Percentiles rank a stretch among this genome's conserved stretches.
phyloP scores from a whole-genome alignment of 352 stramenopile genomes.

The Globisporangium nagaii region DNA sequence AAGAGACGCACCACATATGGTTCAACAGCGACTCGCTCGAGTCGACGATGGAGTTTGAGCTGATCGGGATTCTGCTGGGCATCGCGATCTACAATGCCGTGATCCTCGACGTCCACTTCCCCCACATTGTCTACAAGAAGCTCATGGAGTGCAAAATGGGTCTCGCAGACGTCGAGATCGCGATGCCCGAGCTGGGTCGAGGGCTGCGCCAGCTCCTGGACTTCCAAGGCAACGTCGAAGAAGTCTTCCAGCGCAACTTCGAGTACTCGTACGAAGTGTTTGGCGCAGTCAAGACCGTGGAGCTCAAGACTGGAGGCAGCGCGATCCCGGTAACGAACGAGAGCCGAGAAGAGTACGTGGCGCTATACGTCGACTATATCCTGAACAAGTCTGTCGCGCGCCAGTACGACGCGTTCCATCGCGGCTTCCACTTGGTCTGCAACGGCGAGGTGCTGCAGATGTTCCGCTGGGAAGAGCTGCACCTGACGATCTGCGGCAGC shows the following conservation, averaged over 20 bases:
- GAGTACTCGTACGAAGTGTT: conserved; percentile 82
- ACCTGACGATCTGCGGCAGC: conserved; percentile 72
- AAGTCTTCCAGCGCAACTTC: conserved; percentile 67
- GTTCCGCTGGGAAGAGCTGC: conserved; percentile 78
- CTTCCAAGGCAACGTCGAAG: conserved; percentile 69
- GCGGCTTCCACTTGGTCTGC: conserved; percentile 71
- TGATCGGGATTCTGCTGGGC: conserved; percentile 77
- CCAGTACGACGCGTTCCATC: conserved; percentile 71
- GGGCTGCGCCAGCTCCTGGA: conserved; percentile 56
- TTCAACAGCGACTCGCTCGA: conserved; percentile 84
- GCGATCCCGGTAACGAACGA: conserved; percentile 53
- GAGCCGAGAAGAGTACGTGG: conserved; percentile 71
- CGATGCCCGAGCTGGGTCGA: conserved; percentile 52
- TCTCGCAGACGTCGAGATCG: conserved; percentile 52
- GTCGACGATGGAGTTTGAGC: conserved; percentile 78
- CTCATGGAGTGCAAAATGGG: conserved; percentile 50
- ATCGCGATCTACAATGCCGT: conserved; percentile 85
- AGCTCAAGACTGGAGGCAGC: conserved; percentile 58
- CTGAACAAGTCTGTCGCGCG: conserved; percentile 49
- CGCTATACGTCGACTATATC: conserved; percentile 69
- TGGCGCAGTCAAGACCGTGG: conserved; percentile 71
- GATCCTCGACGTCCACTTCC: conserved; percentile 80
- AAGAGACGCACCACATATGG: conserved; percentile 65
- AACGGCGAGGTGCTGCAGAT: conserved; percentile 66
- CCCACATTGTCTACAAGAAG: conserved; percentile 81